Evolutionary conservation across 495 filamentous ascomycete genomes (phyloP).

Genomic region (Trichoderma reesei): DNA sequence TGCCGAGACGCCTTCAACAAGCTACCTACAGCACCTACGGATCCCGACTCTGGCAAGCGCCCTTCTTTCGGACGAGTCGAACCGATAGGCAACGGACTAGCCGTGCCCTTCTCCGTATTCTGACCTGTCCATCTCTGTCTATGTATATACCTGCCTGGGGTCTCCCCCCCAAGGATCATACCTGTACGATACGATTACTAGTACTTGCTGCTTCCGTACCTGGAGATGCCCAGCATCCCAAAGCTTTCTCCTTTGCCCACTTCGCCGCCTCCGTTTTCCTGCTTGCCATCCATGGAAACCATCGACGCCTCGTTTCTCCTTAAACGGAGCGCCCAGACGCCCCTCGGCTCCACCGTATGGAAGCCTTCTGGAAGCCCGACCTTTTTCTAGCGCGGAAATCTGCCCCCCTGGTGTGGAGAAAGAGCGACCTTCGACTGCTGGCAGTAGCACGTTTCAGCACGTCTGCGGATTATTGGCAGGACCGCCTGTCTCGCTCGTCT

Average conservation of each 20-base stretch:
- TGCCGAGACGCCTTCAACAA: no score
- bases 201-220: no score
- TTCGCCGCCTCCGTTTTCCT: not conserved
- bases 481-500: no score
- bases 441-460: not conserved
- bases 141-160: no score
- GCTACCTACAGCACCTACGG: no score
- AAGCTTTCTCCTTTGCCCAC: no score
- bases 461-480: not conserved
- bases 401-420: conserved; percentile 1
- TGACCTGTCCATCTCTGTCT: not conserved
- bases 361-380: conserved; percentile 1
- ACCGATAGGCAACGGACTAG: not conserved
- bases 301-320: not conserved
- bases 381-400: not conserved
- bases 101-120: not conserved
- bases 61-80: not conserved
- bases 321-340: conserved; percentile 5
- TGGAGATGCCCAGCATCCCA: not conserved
- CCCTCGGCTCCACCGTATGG: conserved; percentile 5
- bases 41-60: not conserved
- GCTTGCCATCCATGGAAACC: no score
- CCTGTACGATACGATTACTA: no score
- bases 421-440: no score
- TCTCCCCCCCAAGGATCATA: no score